phyloP scores from a whole-genome alignment of 2,329 filamentous ascomycete genomes.

The Cladosporium halotolerans region DNA sequence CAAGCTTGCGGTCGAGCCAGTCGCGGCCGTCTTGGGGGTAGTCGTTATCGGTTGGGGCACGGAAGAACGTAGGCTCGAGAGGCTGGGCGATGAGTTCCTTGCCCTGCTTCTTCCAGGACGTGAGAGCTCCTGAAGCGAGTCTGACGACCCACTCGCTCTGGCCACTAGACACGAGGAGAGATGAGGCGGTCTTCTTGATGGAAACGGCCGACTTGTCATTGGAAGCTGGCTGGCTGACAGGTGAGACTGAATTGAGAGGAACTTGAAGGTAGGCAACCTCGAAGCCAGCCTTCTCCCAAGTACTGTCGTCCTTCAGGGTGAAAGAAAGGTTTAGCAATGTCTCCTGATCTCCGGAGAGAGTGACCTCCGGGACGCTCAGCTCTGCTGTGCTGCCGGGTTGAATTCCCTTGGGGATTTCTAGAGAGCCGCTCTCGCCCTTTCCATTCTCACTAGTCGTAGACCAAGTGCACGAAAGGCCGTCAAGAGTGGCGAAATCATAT shows the following conservation, averaged over 20 bases:
- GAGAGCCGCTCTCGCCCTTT: conserved; percentile 7
- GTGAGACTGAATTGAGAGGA: conserved; percentile 12
- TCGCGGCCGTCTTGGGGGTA: conserved; percentile 48
- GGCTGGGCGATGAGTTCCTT: conserved; percentile 17
- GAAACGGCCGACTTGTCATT: background rate
- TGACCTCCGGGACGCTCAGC: conserved; percentile 14
- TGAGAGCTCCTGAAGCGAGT: conserved; percentile 17
- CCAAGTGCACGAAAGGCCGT: conserved; percentile 28
- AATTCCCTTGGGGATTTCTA: conserved; percentile 12
- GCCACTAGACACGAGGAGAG: background rate
- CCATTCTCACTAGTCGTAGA: conserved; percentile 16
- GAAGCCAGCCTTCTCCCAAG: conserved; percentile 30
- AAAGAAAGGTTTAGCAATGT: conserved; percentile 26
- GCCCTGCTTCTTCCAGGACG: conserved; percentile 22
- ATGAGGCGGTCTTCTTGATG: background rate
- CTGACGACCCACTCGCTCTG: conserved; percentile 18
- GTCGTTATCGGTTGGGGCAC: conserved; percentile 62
- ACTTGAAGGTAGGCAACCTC: conserved; percentile 34
- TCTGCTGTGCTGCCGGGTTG: conserved; percentile 16
- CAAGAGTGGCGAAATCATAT: conserved; percentile 31
- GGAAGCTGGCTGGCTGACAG: conserved; percentile 12
- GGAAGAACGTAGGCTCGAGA: conserved; percentile 46
- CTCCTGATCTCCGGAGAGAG: conserved; percentile 9
- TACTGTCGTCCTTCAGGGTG: conserved; percentile 27
- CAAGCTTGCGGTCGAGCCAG: conserved; percentile 40